Conservation (phyloP, 768 basidiomycete genomes). For the Amanita exitialis region DNA sequence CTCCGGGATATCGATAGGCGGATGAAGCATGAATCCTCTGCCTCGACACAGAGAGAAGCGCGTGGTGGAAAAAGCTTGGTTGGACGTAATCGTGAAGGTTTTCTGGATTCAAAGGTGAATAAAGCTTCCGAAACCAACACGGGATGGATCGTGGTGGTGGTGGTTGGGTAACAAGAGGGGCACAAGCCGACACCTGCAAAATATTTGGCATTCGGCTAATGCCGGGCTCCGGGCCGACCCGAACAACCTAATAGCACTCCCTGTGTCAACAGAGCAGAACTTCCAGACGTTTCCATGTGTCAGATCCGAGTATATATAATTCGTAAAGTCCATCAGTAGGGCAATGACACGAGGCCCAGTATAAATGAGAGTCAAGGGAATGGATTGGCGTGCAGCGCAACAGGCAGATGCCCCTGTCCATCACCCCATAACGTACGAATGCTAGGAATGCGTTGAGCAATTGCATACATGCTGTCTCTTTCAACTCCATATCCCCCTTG, state of each 20-base stretch:
- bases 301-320: no score
- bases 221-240: constrained; percentile 4
- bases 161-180: constrained; percentile 3
- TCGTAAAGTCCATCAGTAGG: neutral
- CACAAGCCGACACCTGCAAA: neutral
- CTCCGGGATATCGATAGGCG: constrained; percentile 65
- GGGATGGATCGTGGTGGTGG: constrained; percentile 1
- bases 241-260: no score
- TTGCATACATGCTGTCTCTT: constrained; percentile 18
- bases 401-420: constrained; percentile 11
- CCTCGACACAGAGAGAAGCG: constrained; percentile 41
- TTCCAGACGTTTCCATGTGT: neutral
- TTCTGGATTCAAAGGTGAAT: constrained; percentile 1
- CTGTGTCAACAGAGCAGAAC: no score
- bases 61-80: constrained; percentile 30
- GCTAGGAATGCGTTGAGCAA: constrained; percentile 24
- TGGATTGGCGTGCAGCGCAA: neutral
- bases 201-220: constrained; percentile 1
- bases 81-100: constrained; percentile 55
- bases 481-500: constrained; percentile 23
- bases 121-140: neutral
- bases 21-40: constrained; percentile 93
- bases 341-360: neutral
- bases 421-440: constrained; percentile 22
- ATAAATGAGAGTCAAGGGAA: neutral